Base-by-base conservation (phyloP, 352 stramenopile species). In the Phytophthora boehmeriae region DNA sequence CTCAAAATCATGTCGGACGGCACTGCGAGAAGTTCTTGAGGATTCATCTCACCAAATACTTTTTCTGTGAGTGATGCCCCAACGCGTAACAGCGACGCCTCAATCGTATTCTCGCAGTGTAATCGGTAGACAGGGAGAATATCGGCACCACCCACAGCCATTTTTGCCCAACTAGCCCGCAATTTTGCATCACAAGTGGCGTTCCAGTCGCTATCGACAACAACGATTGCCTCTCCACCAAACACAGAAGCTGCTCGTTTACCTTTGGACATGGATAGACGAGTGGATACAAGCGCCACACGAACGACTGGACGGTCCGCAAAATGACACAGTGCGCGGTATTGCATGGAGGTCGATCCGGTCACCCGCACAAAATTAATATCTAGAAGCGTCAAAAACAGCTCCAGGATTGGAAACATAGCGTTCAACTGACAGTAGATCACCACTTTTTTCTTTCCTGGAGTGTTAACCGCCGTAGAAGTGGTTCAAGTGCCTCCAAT, bases 191-290 rank as follows among this genome's bases (percentile, higher is more conserved):
- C 86, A 52, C 84, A 93, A 5, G 75, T 80, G 1, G 80, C 70
- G 28, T 89, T 90, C 86, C 86, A 95, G 39, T 95, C 87, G 60
- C 85, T 89, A 41, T 95, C 87, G 8, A 95, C 43, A 1, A 95
- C 85, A 27, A 95, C 52, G 19, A 95, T 83, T n/a, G 73, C 81
- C 17, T 95, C 83, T 0, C 75, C 79, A 11, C 87, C 87, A 53
- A 88, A 95, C 23, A 93, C 72, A 6, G 81, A 80, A 1, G 80
- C 72, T 4, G 83, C 74, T 8, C 72, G 82, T 6, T 56, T 74
- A 2, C 81, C 83, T 5, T 78, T 51, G 1, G 56, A 53, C 10
- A 56, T 68, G 3, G 72, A 73, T 13, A 93, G 51, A 1, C 87
- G 79, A 44, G 80, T 95, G 10, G 85, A 92, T 5, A 78, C 73